phyloP scores from a whole-genome alignment of 768 basidiomycete genomes.

The Scleroderma citrinum region DNA sequence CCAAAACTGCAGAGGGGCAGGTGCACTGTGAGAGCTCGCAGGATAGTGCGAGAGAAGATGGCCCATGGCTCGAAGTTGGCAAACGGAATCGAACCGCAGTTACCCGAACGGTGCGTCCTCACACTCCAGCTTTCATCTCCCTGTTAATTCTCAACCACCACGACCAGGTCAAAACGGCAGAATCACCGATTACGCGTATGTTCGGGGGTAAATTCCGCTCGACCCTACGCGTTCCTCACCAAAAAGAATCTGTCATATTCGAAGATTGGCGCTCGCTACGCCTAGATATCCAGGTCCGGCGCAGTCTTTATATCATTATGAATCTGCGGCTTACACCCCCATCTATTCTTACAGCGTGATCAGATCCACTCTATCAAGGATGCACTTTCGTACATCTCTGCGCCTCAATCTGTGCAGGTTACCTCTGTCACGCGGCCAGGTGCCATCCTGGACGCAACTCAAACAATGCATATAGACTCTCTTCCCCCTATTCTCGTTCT shows the following conservation, averaged over 20 bases:
- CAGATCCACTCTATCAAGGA: slow-evolving; percentile 75
- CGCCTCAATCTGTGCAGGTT: slow-evolving; percentile 75
- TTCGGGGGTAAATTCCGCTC: slow-evolving; percentile 93
- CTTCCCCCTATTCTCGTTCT: slow-evolving; percentile 81
- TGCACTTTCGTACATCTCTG: slow-evolving; percentile 70
- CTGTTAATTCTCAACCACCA: not conserved
- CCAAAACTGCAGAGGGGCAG: slow-evolving; percentile 28
- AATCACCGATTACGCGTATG: slow-evolving; percentile 85
- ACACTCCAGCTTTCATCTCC: not conserved
- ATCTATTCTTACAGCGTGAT: slow-evolving; percentile 47
- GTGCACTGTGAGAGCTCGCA: slow-evolving; percentile 7
- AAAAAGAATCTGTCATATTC: slow-evolving; percentile 80
- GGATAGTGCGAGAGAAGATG: slow-evolving; percentile 39
- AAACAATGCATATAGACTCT: slow-evolving; percentile 70
- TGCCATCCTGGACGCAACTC: slow-evolving; percentile 62
- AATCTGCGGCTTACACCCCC: no score
- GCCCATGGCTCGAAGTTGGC: slow-evolving; percentile 92
- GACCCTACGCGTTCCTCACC: slow-evolving; percentile 71
- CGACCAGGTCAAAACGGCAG: slow-evolving; percentile 63
- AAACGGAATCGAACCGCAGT: slow-evolving; percentile 76
- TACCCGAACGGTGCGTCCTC: slow-evolving; percentile 65
- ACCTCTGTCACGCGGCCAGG: slow-evolving; percentile 52
- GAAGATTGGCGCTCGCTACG: slow-evolving; percentile 90
- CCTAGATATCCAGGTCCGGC: slow-evolving; percentile 77
- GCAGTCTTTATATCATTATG: not conserved